A percentile compares a stretch with the other conserved stretches of the same genome.
phyloP scores from a whole-genome alignment of 1,139 yeast species.

The Taphrina wiesneri region DNA sequence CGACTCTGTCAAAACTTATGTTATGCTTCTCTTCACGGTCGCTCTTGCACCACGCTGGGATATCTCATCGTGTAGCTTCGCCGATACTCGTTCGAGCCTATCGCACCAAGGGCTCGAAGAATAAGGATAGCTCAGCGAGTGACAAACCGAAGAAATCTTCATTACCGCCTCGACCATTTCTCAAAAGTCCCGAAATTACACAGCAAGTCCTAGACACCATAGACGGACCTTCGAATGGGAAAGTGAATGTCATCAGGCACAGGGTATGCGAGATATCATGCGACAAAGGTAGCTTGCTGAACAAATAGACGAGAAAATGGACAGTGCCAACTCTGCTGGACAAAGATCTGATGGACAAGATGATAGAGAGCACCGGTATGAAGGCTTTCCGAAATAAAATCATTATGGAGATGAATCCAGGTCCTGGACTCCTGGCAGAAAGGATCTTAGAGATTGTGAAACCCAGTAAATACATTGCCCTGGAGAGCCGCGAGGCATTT shows the following conservation, averaged over 20 bases:
- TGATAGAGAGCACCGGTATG: background rate
- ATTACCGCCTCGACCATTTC: constrained; percentile 8
- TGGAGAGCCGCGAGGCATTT: constrained; percentile 13
- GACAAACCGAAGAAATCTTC: background rate
- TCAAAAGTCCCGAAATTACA: background rate
- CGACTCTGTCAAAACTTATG: background rate
- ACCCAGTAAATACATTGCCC: constrained; percentile 13
- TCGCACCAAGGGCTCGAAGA: background rate
- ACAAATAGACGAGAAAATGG: constrained; percentile 4
- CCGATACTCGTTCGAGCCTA: background rate
- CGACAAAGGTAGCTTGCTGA: background rate
- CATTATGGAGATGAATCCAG: constrained; percentile 26
- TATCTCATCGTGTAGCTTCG: background rate
- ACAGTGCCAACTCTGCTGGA: constrained; percentile 8
- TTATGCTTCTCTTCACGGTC: background rate
- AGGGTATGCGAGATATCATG: background rate
- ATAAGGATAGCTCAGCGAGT: background rate
- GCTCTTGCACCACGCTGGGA: background rate
- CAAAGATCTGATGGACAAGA: background rate
- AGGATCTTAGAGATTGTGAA: constrained; percentile 5
- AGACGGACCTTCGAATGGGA: background rate
- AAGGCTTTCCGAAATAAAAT: constrained; percentile 1
- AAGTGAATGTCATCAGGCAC: background rate
- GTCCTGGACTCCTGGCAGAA: constrained; percentile 25
- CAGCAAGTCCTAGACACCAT: background rate